Conservation (phyloP, 1,284 basidiomycete genomes). For the Sphagnurus paluster region DNA sequence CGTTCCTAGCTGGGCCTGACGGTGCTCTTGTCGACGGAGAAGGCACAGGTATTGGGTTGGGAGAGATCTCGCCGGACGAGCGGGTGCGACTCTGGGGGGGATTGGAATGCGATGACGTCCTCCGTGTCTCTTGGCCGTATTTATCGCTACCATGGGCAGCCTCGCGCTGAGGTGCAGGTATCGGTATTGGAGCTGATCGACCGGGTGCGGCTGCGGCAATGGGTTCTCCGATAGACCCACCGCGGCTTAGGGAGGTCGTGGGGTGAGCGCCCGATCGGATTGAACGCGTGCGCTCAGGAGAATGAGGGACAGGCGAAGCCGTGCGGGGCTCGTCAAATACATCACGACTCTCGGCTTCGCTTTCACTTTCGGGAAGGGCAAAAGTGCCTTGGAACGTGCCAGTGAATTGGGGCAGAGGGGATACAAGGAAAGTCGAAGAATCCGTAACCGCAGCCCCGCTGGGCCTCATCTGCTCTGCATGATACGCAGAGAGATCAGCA, state of each 20-base stretch:
- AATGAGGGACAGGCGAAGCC: constrained; percentile 22
- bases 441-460: constrained; percentile 30
- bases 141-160: background rate
- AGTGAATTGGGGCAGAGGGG: constrained; percentile 41
- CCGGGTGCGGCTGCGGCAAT: background rate
- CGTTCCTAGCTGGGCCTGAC: background rate
- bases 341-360: constrained; percentile 22
- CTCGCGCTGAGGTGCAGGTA: constrained; percentile 9
- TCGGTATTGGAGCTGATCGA: constrained; percentile 13
- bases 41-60: constrained; percentile 15
- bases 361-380: constrained; percentile 33
- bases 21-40: constrained; percentile 1
- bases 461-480: constrained; percentile 19
- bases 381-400: constrained; percentile 28
- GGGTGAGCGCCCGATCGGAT: constrained; percentile 4
- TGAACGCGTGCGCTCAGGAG: constrained; percentile 4
- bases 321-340: too few relatives aligned
- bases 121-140: background rate
- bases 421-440: constrained; percentile 34
- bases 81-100: constrained; percentile 18
- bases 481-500: constrained; percentile 12
- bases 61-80: constrained; percentile 20
- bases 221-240: constrained; percentile 1
- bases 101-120: constrained; percentile 14
- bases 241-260: constrained; percentile 12